Evolutionary conservation across 2,329 filamentous ascomycete genomes (phyloP), one percentile per base, ranked within the genome.

Genomic region (Sporothrix sp.): DNA sequence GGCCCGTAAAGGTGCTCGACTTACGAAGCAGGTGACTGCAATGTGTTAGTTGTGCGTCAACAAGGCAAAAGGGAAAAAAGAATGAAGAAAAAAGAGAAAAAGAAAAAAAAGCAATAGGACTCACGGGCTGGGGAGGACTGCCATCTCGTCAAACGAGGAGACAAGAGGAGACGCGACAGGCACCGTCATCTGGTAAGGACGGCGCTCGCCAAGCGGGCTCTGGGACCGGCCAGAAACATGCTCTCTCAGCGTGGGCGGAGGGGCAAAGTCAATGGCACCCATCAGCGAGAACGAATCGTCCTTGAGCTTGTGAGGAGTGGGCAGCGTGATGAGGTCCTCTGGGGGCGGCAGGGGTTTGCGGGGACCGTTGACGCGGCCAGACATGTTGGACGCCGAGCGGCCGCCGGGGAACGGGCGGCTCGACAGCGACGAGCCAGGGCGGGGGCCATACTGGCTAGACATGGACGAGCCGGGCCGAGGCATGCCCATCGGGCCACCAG

Each of bases 121-220:
- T 85, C 81, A 91, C 80, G 93, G 89, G 75, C 89, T 96, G 33
- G 93, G 93, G 56, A 98, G 81, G 8, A 78, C 76, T 11, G 84
- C 69, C 55, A 97, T 81, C 53, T 97, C 91, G 51, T 97, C 91
- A 66, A 89, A 96, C 5, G 89, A 76, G 53, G 84, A 87, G 21
- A 77, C 82, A 35, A 96, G 74, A 1, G 90, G 90, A n/a, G 82
- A 85, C 62, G 87, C 84, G 27, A 79, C 76, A 14, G 84, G 80
- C 2, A 90, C 75, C 33, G 74, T 72, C n/a, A 85, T 82, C 51
- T 81, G 82, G 70, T 87, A 98, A 1, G 88, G 81, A 30, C 82
- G 68, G 57, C 79, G 73, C 63, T 83, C 80, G 46, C 80, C 79
- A 6, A 78, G 64, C 10, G 80, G 80, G 59, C 79, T 83, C 59